A percentile compares a stretch with the other conserved stretches of the same genome.
Conservation (phyloP, 768 basidiomycete genomes). For the Suillus hirtellus region DNA sequence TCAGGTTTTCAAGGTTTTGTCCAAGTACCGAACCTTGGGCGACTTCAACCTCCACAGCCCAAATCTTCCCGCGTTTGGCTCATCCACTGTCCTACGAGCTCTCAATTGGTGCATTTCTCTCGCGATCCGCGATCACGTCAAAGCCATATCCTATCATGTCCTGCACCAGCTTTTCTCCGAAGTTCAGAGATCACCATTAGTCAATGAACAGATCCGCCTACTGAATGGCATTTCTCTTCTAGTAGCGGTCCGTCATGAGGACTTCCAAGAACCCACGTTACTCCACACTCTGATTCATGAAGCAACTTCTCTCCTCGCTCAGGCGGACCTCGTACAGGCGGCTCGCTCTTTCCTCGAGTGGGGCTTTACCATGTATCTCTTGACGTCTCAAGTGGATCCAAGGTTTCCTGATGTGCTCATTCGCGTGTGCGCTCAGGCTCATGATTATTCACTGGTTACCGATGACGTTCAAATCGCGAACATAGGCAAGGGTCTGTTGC, state of each 20-base stretch:
- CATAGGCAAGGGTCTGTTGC: slow-evolving; percentile 49
- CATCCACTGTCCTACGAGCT: slow-evolving; percentile 51
- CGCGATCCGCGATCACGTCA: slow-evolving; percentile 41
- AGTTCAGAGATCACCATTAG: slow-evolving; percentile 64
- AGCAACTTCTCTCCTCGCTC: slow-evolving; percentile 60
- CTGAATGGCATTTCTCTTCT: slow-evolving; percentile 74
- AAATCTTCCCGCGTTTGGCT: slow-evolving; percentile 62
- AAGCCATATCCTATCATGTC: slow-evolving; percentile 76
- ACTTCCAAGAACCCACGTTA: slow-evolving; percentile 58
- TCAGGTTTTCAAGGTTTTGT: slow-evolving; percentile 51
- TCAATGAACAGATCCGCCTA: slow-evolving; percentile 81
- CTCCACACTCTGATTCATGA: slow-evolving; percentile 72
- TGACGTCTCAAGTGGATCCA: slow-evolving; percentile 42
- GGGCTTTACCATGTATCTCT: slow-evolving; percentile 59
- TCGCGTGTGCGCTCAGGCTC: slow-evolving; percentile 61
- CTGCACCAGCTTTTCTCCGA: slow-evolving; percentile 70
- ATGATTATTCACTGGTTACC: slow-evolving; percentile 48
- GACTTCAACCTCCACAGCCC: slow-evolving; percentile 58
- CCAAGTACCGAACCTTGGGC: slow-evolving; percentile 48
- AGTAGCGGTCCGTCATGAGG: slow-evolving; percentile 58
- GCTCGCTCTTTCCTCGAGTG: slow-evolving; percentile 81
- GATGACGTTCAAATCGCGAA: slow-evolving; percentile 30
- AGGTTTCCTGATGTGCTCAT: slow-evolving; percentile 67
- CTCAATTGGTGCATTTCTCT: slow-evolving; percentile 58
- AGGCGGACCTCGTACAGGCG: slow-evolving; percentile 64